Evolutionary conservation across 768 basidiomycete genomes (phyloP), one percentile per base, ranked within the genome.

Genomic region (Russula griseocarnosa): DNA sequence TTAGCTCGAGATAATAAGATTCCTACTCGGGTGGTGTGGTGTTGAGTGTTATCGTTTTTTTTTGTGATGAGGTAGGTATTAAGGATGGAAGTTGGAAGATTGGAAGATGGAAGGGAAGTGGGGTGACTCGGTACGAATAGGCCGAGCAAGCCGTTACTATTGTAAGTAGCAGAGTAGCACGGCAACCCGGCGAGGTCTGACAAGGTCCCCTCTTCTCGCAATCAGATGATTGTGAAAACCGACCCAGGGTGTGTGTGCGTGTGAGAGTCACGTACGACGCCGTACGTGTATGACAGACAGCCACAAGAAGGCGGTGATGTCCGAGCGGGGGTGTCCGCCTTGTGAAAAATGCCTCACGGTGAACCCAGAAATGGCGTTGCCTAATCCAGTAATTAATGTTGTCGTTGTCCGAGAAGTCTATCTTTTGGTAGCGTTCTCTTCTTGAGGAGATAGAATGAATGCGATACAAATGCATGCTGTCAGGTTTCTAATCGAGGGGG

Each of bases 51-150:
- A 32, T 54, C n/a, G 16, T 36, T 9, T 3, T 50, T 40, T 2
- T 36, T 20, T 40, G n/a, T 36, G 36, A 55, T 40, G 36, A 36
- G 32, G 9, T 34, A 3, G 7, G 52, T 32, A n/a, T 20, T 28
- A 42, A 28, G 55, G 55, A 55, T 55, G 55, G 53, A 53, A 53
- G 55, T 42, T 55, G 55, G 53, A 53, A 53, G 52, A n/a, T 14
- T 20, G 51, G 14, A 26, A 49, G 47, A 16, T 49, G 20, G 8
- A n/a, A 44, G 9, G 49, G 54, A 55, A 55, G 38, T 18, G 55
- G 42, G 30, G 55, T 18, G 54, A 26, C 7, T 7, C 22, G 46
- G 46, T 3, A 47, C 20, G 44, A 46, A 46, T 10, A 5, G 44
- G n/a, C n/a, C 20, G n/a, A 10, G 44, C 20, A n/a, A n/a, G 44